Evolutionary conservation across 129 eudicot genomes (phyloP).

Genomic region (Flaveria trinervia): DNA sequence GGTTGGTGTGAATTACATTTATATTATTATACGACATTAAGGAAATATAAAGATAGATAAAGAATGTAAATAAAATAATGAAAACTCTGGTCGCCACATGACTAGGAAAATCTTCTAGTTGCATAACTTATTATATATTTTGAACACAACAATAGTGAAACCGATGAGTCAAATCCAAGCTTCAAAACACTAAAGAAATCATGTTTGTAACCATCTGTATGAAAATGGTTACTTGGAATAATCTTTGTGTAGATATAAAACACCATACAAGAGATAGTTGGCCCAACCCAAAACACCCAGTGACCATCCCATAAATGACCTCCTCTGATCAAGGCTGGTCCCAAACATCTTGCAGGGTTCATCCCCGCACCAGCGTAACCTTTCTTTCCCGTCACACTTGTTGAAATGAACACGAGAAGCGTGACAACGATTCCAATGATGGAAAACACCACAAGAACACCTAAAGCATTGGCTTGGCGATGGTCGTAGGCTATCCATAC

Average conservation of each 20-base stretch:
- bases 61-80: too few species aligned
- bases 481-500: slow-evolving; percentile 79
- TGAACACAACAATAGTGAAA: neutral
- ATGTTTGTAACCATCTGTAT: slow-evolving; percentile 43
- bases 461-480: slow-evolving; percentile 57
- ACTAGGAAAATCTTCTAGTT: neutral
- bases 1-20: too few species aligned
- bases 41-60: too few species aligned
- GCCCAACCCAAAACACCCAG: slow-evolving; percentile 90
- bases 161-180: slow-evolving; percentile 22
- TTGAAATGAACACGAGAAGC: slow-evolving; percentile 57
- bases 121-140: neutral
- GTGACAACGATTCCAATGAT: slow-evolving; percentile 62
- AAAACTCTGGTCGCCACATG: too few species aligned
- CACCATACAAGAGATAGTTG: slow-evolving; percentile 55
- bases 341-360: slow-evolving; percentile 85
- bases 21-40: too few species aligned
- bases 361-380: slow-evolving; percentile 80
- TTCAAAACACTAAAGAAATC: slow-evolving; percentile 52
- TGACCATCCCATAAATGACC: slow-evolving; percentile 79
- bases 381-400: slow-evolving; percentile 49
- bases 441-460: slow-evolving; percentile 37
- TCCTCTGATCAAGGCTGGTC: slow-evolving; percentile 74
- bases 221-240: slow-evolving; percentile 62
- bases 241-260: slow-evolving; percentile 68